Base-by-base conservation (phyloP, 2,329 filamentous ascomycete genomes). In the Lecanicillium sp. region DNA sequence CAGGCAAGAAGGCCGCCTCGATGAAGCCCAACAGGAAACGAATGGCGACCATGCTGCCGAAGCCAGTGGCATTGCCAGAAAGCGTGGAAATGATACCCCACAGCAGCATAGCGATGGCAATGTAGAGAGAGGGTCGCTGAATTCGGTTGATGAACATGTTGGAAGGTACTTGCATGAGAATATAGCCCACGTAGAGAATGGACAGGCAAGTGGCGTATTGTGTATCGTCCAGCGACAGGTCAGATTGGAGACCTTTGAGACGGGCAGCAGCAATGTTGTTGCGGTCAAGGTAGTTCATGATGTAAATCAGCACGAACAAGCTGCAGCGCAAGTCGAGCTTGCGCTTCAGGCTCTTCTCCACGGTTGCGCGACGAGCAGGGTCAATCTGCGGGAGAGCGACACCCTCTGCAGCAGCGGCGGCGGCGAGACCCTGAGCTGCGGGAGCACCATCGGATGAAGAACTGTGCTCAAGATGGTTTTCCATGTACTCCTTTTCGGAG, bases 251-350 rank as follows among this genome's bases (percentile, higher is more conserved):
- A 5, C 80, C 79, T 51, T 77, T 75, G 37, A 85, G 65, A 16
- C 75, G 70, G 2, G 81, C 81, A 1, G 78, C 71, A 3, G 78
- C 78, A 45, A 84, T 82, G 56, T 83, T 81, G 54, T 81, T 81
- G 27, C 78, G 65, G 50, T 82, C 78, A 20, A 79, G 65, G 56
- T 85, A 87, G 60, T 87, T 86, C 57, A 64, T 68, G 54, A 87
- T 84, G 52, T 86, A 87, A 63, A 87, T 83, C 46, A 86, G 56
- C 34, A 87, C 75, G 41, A 87, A 73, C 48, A 83, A 73, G 64
- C 55, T 80, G 64, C 56, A 87, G 43, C 82, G 71, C 15, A 70
- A 49, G 53, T 88, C 84, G 39, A 88, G 78, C 62, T 86, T 88
- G 48, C 78, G 72, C 56, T 78, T 71, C 49, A 89, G 61, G 27